Base-by-base conservation (phyloP, 208 protist genomes). In the Giardia duodenalis region DNA sequence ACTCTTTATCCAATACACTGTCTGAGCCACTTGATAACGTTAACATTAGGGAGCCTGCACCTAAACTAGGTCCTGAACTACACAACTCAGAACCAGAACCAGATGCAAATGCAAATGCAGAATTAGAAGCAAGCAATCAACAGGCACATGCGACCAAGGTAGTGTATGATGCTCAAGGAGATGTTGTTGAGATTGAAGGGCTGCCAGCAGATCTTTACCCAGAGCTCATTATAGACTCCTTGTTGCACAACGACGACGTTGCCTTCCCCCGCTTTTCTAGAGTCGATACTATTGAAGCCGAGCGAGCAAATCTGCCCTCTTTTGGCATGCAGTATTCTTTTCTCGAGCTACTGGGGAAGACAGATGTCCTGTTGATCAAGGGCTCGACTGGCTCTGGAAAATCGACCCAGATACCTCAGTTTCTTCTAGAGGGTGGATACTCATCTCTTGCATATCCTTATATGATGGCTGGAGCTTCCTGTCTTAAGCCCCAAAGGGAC, bases 351-450 rank as follows among this genome's bases (percentile, higher is more conserved):
- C 86, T 89, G 39, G 86, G 10, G 4, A n/a, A 89, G 4, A 89
- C 22, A n/a, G 86, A 89, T 89, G 42, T 89, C 4, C 22, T 89
- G 3, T 19, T 89, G 4, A 46, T 89, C 4, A 46, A 89, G 44
- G 86, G 22, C 4, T 4, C 44, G 4, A 89, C 86, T 46, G 86
- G 86, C 4, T 46, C 86, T 46, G 86, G 86, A 45, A 89, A 89
- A 44, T 89, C 86, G 10, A 89, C 86, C 4, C 42, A 89, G 44
- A 89, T 89, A n/a, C 86, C 86, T 19, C 42, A 89, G 42, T 89
- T 45, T 89, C 10, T 89, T 4, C 22, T 89, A 19, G 4, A 10
- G 4, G 4, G 44, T 89, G 86, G 86, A 42, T 89, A 89, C 44
- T 4, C 22, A 45, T 4, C 4, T 89, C 30, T 76, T 10, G 30